Evolutionary conservation across 163 green algal genomes (phyloP), one percentile per base, ranked within the genome.

Genomic region (Chloroidium sp.): DNA sequence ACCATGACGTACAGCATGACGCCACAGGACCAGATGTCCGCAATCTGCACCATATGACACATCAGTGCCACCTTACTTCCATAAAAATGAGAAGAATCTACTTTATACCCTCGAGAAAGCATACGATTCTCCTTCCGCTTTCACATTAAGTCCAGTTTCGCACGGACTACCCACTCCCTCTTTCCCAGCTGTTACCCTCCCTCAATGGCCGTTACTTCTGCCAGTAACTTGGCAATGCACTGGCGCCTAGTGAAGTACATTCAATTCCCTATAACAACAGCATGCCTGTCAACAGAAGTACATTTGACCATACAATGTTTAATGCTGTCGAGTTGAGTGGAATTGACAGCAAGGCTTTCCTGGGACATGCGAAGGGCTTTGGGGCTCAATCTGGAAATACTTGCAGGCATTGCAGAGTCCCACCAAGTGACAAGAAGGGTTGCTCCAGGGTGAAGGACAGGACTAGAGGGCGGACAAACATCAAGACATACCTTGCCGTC

Each of bases 1-100:
- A 99, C 90, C 96, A 99, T 99, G 14, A 99, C 96, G 84, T 97
- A 99, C 79, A 99, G 90, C 89, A 97, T 98, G 36, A 99, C 96
- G 0, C 94, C 94, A 85, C 91, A 96, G 1, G 86, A 93, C 92
- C 93, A 97, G 78, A 97, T 93, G 87, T 97, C 93, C 0, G 92
- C 91, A 61, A 94, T 89, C 91, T 95, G 89, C 82, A 79, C 13
- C 76, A 58, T 8, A 13, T 69, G n/a, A 1, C 2, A 60, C 14
- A 77, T 77, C 36, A 36, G 36, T 36, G 36, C 36, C 36, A 36
- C 36, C 36, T 36, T 36, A 36, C 36, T 36, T 36, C 36, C 36
- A 57, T 77, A 4, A 83, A 61, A 8, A 82, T 69, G 59, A 64
- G 14, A 6, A 12, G 36, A 62, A 10, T 72, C 67, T 72, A 10